A percentile compares a stretch with the other conserved stretches of the same genome.
phyloP scores from a whole-genome alignment of 495 filamentous ascomycete species.

The Bathelium albidoporum region DNA sequence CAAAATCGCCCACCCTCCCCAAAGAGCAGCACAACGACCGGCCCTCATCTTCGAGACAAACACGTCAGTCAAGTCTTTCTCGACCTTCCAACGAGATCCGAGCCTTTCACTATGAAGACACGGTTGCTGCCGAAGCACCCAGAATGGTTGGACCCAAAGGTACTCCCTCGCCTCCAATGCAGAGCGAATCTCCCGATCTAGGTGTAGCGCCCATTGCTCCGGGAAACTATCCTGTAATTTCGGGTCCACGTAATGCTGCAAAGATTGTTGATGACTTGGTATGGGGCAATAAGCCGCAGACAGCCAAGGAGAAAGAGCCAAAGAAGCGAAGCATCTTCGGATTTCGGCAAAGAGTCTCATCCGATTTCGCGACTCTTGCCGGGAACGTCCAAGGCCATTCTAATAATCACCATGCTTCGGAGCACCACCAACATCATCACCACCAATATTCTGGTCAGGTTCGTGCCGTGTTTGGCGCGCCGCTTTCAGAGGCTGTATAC shows the following conservation, averaged over 20 bases:
- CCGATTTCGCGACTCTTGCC: slow-evolving; percentile 39
- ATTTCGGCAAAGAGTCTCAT: slow-evolving; percentile 60
- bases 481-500: slow-evolving; percentile 76
- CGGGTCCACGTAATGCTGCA: slow-evolving; percentile 73
- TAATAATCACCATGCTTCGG: neutral
- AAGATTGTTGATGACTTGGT: slow-evolving; percentile 76
- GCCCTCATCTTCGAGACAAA: neutral
- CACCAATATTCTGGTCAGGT: slow-evolving; percentile 48
- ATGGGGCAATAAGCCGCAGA: slow-evolving; percentile 69
- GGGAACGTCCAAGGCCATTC: slow-evolving; percentile 6
- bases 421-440: too few species aligned
- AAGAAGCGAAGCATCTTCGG: slow-evolving; percentile 90
- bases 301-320: slow-evolving; percentile 61
- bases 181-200: slow-evolving; percentile 6
- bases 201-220: slow-evolving; percentile 10
- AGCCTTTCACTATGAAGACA: slow-evolving; percentile 75
- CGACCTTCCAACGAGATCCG: slow-evolving; percentile 46
- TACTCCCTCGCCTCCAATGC: slow-evolving; percentile 34
- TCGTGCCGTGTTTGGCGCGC: slow-evolving; percentile 75
- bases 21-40: neutral
- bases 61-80: neutral
- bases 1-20: neutral
- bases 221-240: slow-evolving; percentile 46
- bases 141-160: slow-evolving; percentile 39
- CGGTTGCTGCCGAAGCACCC: slow-evolving; percentile 61